Conservation (phyloP, 1,284 basidiomycete genomes). For the Violaceomyces palustris region DNA sequence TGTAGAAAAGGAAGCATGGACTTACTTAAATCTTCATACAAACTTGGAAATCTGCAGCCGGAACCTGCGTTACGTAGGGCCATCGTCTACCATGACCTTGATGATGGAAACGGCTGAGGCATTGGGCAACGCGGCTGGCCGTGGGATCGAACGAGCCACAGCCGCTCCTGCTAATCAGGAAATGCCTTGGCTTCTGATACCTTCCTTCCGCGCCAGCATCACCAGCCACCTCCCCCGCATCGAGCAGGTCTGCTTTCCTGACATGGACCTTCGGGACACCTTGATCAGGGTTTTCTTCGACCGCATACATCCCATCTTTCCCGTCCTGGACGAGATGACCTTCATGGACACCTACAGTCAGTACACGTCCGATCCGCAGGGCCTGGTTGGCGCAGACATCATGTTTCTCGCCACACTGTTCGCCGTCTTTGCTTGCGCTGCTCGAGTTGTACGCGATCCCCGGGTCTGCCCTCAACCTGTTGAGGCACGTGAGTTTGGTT, state of each 20-base stretch:
- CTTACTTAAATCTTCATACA: background rate
- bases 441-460: too few relatives aligned
- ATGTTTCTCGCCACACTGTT: constrained; percentile 5
- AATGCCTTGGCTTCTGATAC: too few relatives aligned
- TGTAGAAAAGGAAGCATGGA: too few relatives aligned
- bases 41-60: background rate
- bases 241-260: too few relatives aligned
- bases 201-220: too few relatives aligned
- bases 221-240: too few relatives aligned
- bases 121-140: background rate
- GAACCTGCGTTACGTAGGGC: constrained; percentile 2
- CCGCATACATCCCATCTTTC: constrained; percentile 6
- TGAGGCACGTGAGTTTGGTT: too few relatives aligned
- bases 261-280: too few relatives aligned
- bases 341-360: background rate
- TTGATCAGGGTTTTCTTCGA: constrained; percentile 8
- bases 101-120: background rate
- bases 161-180: too few relatives aligned
- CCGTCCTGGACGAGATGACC: background rate
- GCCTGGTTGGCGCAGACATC: too few relatives aligned
- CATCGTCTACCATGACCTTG: background rate
- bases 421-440: constrained; percentile 5
- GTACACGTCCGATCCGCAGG: too few relatives aligned
- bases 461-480: too few relatives aligned
- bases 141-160: constrained; percentile 1